Conservation (phyloP, 2,329 filamentous ascomycete genomes). For the Neonectria neomacrospora region DNA sequence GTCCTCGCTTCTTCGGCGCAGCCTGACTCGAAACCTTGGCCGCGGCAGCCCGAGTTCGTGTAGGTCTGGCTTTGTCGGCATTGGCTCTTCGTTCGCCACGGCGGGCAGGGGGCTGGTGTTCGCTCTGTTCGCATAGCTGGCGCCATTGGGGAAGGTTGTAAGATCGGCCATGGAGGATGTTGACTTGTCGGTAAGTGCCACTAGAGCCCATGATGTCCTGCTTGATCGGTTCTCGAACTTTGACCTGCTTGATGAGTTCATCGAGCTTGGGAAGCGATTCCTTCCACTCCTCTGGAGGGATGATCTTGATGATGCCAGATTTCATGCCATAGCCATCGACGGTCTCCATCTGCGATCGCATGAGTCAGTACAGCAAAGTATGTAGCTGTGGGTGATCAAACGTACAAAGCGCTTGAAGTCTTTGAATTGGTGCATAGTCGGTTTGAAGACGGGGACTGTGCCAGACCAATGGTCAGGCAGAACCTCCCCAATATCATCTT, state of each 20-base stretch:
- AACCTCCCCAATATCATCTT: slow-evolving; percentile 79
- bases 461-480: slow-evolving; percentile 91
- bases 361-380: slow-evolving; percentile 42
- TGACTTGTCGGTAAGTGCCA: slow-evolving; percentile 95
- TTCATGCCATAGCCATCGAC: slow-evolving; percentile 97
- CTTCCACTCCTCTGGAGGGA: slow-evolving; percentile 94
- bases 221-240: slow-evolving; percentile 95
- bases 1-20: slow-evolving; percentile 53
- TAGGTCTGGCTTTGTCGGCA: slow-evolving; percentile 61
- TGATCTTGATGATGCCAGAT: slow-evolving; percentile 95
- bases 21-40: slow-evolving; percentile 48
- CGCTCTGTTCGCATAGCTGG: slow-evolving; percentile 89
- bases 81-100: slow-evolving; percentile 82
- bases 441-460: slow-evolving; percentile 92
- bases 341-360: slow-evolving; percentile 71
- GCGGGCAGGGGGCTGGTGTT: slow-evolving; percentile 92
- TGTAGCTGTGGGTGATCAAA: slow-evolving; percentile 30
- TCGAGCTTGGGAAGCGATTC: slow-evolving; percentile 81
- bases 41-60: slow-evolving; percentile 53
- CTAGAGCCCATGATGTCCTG: slow-evolving; percentile 98
- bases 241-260: slow-evolving; percentile 89
- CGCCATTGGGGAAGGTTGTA: slow-evolving; percentile 99
- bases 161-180: slow-evolving; percentile 93
- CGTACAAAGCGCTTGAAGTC: slow-evolving; percentile 91
- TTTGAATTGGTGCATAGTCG: slow-evolving; percentile 93